Evolutionary conservation across 2,329 filamentous ascomycete species (phyloP), one percentile per base, ranked within the genome.

Genomic region (Monilinia fructicola): DNA sequence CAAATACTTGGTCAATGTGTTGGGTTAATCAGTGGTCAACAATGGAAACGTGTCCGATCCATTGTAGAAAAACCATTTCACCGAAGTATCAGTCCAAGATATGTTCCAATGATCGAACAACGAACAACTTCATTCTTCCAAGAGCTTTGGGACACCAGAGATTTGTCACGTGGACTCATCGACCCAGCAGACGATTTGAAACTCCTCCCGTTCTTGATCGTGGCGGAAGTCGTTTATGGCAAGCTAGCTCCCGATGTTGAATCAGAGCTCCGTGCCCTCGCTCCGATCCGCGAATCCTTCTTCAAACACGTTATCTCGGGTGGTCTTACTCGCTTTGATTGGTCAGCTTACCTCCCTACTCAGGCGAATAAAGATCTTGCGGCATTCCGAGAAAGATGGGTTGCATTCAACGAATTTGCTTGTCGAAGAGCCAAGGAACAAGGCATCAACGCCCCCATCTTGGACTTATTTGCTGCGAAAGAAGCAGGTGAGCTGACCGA

Each of bases 1-100:
- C 69, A 79, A 46, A 71, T 83, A 0, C 75, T 83, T 0, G 81
- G 81, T 0, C 65, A 76, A 56, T 82, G 81, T 67, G 64, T 83
- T 0, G 81, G 81, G 0, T 72, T 82, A 0, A 71, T 81, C 64
- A 80, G 75, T 53, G 68, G 71, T 1, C 31, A 69, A 3, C 64
- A 74, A 28, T 81, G 76, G 77, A 64, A 69, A 63, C 63, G 54
- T 16, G 38, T 79, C 1, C 70, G 73, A 14, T 54, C 68, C 4
- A 68, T 68, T 40, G 66, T 69, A 14, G 72, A 75, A 53, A 18
- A 62, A 16, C 66, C 64, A 40, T 68, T 69, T 28, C 59, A 65
- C 23, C 65, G 54, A 4, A 54, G 4, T 11, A 16, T 35, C 14
- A 28, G 38, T 44, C 35, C 46, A 14, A 35, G 38, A 50, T 61